A percentile compares a stretch with the other conserved stretches of the same genome.
Evolutionary conservation across 352 stramenopile species (phyloP).

Genomic region (Phytophthora ramorum): DNA sequence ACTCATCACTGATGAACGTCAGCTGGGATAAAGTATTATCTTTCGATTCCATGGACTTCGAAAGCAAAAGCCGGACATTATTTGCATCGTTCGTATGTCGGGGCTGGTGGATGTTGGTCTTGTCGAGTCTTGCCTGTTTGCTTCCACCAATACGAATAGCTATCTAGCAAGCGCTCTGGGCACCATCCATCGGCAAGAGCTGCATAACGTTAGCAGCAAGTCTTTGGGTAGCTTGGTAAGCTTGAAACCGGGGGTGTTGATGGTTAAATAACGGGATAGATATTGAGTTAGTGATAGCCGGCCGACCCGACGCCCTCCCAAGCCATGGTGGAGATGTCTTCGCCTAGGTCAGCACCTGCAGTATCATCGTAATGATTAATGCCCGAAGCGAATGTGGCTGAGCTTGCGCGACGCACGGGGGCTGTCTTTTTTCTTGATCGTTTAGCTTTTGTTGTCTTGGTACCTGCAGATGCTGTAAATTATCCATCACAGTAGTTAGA

Average conservation of each 20-base stretch:
- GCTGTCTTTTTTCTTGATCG: slow-evolving; percentile 27
- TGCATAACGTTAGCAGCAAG: no score
- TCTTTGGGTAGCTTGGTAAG: no score
- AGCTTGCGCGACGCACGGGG: slow-evolving; percentile 43
- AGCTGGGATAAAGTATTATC: no score
- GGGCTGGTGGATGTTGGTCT: no score
- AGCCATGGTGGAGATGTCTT: slow-evolving; percentile 68
- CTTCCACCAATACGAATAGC: no score
- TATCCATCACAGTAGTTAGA: slow-evolving; percentile 1
- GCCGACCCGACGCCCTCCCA: slow-evolving; percentile 78
- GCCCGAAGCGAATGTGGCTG: slow-evolving; percentile 25
- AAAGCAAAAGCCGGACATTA: no score
- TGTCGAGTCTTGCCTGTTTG: no score
- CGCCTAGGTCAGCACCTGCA: slow-evolving; percentile 47
- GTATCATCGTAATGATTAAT: slow-evolving; percentile 75
- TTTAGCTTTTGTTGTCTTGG: slow-evolving; percentile 37
- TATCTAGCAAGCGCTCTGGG: no score
- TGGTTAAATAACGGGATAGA: slow-evolving; percentile 32
- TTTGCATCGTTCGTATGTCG: no score
- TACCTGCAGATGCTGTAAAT: slow-evolving; percentile 17
- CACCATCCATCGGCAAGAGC: no score
- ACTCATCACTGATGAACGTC: no score
- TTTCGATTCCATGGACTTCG: no score
- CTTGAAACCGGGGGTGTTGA: background rate
- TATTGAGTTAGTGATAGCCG: slow-evolving; percentile 57